phyloP scores from a whole-genome alignment of 2,329 filamentous ascomycete genomes.

The Piedraia hortae region DNA sequence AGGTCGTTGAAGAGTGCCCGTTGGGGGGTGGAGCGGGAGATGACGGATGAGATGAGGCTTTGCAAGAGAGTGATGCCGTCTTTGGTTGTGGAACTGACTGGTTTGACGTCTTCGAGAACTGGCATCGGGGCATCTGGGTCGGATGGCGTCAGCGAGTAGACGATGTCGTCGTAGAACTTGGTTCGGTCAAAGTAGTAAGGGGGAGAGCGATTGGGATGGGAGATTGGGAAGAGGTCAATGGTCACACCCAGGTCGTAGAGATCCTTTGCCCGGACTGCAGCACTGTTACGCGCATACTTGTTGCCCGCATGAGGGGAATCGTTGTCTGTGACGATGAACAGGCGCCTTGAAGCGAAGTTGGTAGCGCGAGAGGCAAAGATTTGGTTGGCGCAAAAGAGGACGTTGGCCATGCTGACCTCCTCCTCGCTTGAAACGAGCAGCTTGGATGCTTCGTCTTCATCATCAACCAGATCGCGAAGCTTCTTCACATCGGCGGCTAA shows the following conservation, averaged over 20 bases:
- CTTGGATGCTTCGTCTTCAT: slow-evolving; percentile 42
- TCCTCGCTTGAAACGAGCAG: slow-evolving; percentile 43
- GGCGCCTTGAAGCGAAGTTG: slow-evolving; percentile 69
- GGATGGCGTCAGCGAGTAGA: slow-evolving; percentile 46
- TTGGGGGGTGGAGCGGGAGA: slow-evolving; percentile 66
- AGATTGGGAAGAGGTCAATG: slow-evolving; percentile 84
- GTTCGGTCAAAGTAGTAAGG: slow-evolving; percentile 43
- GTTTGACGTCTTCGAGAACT: slow-evolving; percentile 25
- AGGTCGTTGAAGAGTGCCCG: slow-evolving; percentile 65
- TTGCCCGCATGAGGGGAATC: slow-evolving; percentile 55
- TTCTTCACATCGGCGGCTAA: slow-evolving; percentile 64
- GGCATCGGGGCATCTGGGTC: slow-evolving; percentile 39
- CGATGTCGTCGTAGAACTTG: slow-evolving; percentile 87
- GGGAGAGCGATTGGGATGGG: slow-evolving; percentile 23
- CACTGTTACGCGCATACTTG: slow-evolving; percentile 45
- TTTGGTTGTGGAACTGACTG: slow-evolving; percentile 31
- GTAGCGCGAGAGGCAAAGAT: slow-evolving; percentile 86
- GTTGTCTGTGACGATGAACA: slow-evolving; percentile 93
- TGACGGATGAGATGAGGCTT: slow-evolving; percentile 63
- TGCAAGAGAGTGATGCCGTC: slow-evolving; percentile 56
- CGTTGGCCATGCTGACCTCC: slow-evolving; percentile 53
- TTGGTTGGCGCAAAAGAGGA: slow-evolving; percentile 86
- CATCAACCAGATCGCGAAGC: slow-evolving; percentile 48
- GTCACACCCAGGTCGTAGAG: slow-evolving; percentile 76
- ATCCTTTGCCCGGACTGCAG: slow-evolving; percentile 74